Evolutionary conservation across 1,284 basidiomycete genomes (phyloP).

Genomic region (Papiliotrema flavescens): DNA sequence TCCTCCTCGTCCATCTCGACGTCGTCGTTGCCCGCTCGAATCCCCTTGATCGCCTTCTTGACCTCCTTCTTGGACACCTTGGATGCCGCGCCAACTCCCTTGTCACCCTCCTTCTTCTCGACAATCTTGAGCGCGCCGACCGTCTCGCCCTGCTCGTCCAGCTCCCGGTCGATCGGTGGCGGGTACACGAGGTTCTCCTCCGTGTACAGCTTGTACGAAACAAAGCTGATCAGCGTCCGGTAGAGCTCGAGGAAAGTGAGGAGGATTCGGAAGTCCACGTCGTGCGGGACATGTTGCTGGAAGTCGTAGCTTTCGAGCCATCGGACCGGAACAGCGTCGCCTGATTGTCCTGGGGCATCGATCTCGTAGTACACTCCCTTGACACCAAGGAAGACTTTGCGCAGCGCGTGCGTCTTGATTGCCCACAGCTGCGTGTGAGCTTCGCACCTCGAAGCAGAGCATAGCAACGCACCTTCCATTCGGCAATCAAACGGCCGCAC

Average conservation of each 20-base stretch:
- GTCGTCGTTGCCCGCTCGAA: conserved; percentile 41
- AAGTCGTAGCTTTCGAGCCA: conserved; percentile 99
- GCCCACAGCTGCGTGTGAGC: conserved; percentile 71
- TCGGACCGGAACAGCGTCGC: conserved; percentile 72
- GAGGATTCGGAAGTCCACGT: conserved; percentile 98
- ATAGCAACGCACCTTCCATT: conserved; percentile 59
- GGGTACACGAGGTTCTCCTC: conserved; percentile 92
- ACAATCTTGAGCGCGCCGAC: conserved; percentile 86
- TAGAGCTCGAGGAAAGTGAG: conserved; percentile 98
- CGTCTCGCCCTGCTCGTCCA: conserved; percentile 84
- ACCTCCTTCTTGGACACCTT: conserved; percentile 37
- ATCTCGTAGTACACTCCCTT: conserved; percentile 99
- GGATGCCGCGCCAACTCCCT: conserved; percentile 31
- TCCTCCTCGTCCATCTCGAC: conserved; percentile 43
- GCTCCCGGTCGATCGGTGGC: conserved; percentile 77
- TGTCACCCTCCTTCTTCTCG: conserved; percentile 49
- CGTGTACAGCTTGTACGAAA: conserved; percentile 97
- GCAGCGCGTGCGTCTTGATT: conserved; percentile 79
- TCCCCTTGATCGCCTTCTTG: conserved; percentile 55
- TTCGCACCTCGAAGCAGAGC: neutral
- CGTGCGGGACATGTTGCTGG: conserved; percentile 89
- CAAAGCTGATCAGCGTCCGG: conserved; percentile 92
- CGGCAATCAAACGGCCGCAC: conserved; percentile 80
- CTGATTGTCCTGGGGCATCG: conserved; percentile 66
- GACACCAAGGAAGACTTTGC: conserved; percentile 94